Base-by-base conservation (phyloP, 2,329 filamentous ascomycete genomes). In the Hymenoscyphus repandus region DNA sequence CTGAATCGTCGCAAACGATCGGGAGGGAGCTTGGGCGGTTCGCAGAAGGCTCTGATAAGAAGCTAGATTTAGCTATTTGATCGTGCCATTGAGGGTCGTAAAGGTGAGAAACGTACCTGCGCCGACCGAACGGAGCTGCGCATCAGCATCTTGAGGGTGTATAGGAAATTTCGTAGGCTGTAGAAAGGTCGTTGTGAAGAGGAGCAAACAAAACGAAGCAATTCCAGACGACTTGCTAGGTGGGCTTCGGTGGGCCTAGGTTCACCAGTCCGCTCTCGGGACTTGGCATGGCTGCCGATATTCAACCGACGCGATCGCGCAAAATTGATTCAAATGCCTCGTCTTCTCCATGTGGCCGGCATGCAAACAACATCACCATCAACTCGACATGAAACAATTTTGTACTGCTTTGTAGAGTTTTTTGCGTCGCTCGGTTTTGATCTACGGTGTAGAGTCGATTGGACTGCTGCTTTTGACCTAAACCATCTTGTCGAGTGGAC, bases 1-100 rank as follows among this genome's bases (percentile, higher is more conserved):
- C 74, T 90, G 83, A 64, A 96, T 78, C 59, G 89, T 95, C 64
- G 90, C 89, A 70, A 90, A 85, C 47, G 63, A 55, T 54, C 59
- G 59, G 18, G 62, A 57, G 31, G 63, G 53, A 54, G 58, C 57
- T 54, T 60, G 55, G 52, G 60, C 57, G 45, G 58, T 54, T 61
- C 61, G 62, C 54, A 66, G 57, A 64, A 66, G 61, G 61, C 62
- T 63, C 63, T 68, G 61, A 62, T 63, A 61, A 62, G 54, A 57
- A 58, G 50, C 50, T 51, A 32, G 37, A 42, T 45, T 63, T 60
- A 64, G 60, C 55, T 51, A 51, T 41, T 45, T 50, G 39, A 52
- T 20, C 42, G n/a, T 50, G 58, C 62, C 55, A 62, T 65, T 66
- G 60, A 43, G 27, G 36, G 12, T 22, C 42, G 20, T 45, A 17